These are phyloP conservation scores for Poa annua DNA, from an alignment of 176 grass and related monocot genomes.

Conservation along the genomic window DNA sequence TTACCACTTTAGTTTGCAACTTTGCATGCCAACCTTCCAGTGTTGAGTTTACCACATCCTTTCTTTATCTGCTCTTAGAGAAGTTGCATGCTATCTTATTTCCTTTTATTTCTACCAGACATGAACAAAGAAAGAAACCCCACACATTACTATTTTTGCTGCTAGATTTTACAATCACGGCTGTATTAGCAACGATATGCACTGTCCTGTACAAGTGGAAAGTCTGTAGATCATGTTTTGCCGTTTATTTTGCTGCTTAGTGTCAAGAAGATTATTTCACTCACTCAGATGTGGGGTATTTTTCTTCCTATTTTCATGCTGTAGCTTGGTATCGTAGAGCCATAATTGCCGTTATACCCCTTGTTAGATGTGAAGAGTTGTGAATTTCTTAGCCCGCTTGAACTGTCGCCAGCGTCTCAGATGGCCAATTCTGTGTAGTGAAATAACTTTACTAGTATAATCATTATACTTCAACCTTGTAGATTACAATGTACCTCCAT, in stretches of 20 bases:
- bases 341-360: not conserved
- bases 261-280: constrained; percentile 11
- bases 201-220: not conserved
- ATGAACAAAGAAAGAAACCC: not conserved
- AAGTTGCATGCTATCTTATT: not conserved
- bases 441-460: not conserved
- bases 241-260: not conserved
- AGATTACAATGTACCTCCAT: not conserved
- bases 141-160: not conserved
- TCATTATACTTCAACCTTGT: not conserved
- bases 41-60: not conserved
- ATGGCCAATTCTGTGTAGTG: not conserved
- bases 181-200: not conserved
- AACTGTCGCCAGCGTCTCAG: not conserved
- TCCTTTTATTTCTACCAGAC: not conserved
- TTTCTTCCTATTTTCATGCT: not conserved
- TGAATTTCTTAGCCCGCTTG: no score
- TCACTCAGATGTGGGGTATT: not conserved
- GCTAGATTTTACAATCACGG: not conserved
- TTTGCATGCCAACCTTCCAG: not conserved
- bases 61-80: not conserved
- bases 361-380: not conserved
- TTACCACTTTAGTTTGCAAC: not conserved
- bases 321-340: not conserved
- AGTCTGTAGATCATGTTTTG: not conserved